Conservation (phyloP, 768 basidiomycete genomes). For the Tricholoma sp. region DNA sequence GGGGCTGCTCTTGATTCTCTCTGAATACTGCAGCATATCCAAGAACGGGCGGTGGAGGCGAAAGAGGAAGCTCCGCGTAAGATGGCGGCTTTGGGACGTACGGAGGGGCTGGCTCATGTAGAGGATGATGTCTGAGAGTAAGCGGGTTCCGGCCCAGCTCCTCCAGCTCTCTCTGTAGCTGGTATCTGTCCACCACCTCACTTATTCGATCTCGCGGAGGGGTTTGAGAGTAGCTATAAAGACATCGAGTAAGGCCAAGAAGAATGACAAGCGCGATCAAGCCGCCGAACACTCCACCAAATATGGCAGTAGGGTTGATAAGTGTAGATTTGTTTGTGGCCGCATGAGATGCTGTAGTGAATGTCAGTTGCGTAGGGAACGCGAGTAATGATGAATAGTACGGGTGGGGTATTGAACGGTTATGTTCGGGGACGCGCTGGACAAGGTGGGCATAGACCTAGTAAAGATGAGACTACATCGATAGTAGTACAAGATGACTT, state of each 20-base stretch:
- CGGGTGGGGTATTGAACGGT: slow-evolving; percentile 1
- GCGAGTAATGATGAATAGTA: neutral
- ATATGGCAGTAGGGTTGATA: slow-evolving; percentile 33
- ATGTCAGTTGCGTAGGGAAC: neutral
- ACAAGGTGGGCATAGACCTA: slow-evolving; percentile 9
- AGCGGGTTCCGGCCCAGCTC: slow-evolving; percentile 37
- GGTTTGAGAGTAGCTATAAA: slow-evolving; percentile 36
- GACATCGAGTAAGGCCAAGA: slow-evolving; percentile 34
- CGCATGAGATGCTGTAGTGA: neutral
- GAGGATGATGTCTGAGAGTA: slow-evolving; percentile 19
- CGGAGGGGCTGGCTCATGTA: slow-evolving; percentile 44
- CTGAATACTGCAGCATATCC: slow-evolving; percentile 11
- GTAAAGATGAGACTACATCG: neutral
- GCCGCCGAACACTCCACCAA: slow-evolving; percentile 43
- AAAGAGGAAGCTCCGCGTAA: slow-evolving; percentile 23
- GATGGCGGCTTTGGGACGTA: slow-evolving; percentile 47
- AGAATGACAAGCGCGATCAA: slow-evolving; percentile 30
- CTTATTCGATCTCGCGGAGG: slow-evolving; percentile 43
- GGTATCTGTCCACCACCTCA: slow-evolving; percentile 36
- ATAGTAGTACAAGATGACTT: neutral
- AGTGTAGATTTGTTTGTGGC: slow-evolving; percentile 9
- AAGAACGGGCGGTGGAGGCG: neutral
- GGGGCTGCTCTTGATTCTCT: slow-evolving; percentile 9
- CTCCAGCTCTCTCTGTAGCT: slow-evolving; percentile 47
- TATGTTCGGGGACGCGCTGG: slow-evolving; percentile 10